Conservation (phyloP, 164 flowering plant species). For the Malania oleifera region DNA sequence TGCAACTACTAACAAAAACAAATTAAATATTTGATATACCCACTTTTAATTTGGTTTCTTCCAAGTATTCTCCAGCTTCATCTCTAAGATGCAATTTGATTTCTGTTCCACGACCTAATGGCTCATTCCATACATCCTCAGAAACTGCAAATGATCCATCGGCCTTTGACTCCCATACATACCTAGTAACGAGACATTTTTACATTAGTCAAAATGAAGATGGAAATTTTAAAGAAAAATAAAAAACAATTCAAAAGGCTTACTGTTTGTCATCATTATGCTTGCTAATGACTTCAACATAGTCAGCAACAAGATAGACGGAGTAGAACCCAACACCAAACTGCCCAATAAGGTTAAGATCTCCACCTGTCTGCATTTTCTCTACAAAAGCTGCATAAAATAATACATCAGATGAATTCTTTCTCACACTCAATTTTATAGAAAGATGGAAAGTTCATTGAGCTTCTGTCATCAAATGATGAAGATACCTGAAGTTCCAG, state of each 20-base stretch:
- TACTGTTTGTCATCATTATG: conserved; percentile 98
- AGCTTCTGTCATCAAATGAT: not conserved
- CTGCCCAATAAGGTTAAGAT: conserved; percentile 93
- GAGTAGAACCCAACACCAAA: conserved; percentile 99
- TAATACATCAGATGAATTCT: conserved; percentile 1
- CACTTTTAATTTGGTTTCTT: conserved; percentile 84
- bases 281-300: conserved; percentile 95
- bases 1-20: not conserved
- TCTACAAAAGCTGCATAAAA: conserved; percentile 80
- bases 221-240: not conserved
- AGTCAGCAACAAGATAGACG: conserved; percentile 94
- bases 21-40: conserved; percentile 9
- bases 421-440: not conserved
- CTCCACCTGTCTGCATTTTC: conserved; percentile 93
- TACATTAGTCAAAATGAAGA: not conserved
- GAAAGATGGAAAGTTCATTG: not conserved
- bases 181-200: conserved; percentile 34
- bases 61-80: conserved; percentile 91
- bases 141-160: conserved; percentile 97
- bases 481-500: conserved; percentile 89
- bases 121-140: conserved; percentile 90
- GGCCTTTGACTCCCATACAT: conserved; percentile 99
- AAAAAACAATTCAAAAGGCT: conserved; percentile 17
- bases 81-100: conserved; percentile 85
- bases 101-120: conserved; percentile 98